Conservation (phyloP, 2,329 filamentous ascomycete genomes). For the Aureobasidium sp. region DNA sequence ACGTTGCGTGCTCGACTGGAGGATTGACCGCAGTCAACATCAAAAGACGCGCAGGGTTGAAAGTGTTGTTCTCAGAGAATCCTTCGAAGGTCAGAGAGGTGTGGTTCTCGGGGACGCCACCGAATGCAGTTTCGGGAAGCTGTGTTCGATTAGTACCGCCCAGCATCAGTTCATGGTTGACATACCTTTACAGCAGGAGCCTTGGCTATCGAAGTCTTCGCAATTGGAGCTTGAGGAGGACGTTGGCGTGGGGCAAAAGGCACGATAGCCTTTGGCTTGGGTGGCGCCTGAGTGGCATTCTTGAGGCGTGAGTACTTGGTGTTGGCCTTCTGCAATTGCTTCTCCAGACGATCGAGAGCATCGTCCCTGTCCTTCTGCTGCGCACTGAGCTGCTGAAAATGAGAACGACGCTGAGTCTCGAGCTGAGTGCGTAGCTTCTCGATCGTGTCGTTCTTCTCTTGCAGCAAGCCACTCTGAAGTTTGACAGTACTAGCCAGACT, state of each 20-base stretch:
- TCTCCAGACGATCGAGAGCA: neutral
- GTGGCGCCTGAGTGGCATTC: neutral
- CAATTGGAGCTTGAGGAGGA: neutral
- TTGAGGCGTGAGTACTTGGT: neutral
- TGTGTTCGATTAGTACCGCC: neutral
- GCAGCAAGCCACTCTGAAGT: neutral
- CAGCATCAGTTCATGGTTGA: neutral
- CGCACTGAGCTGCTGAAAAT: neutral
- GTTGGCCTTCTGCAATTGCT: neutral
- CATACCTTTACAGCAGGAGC: neutral
- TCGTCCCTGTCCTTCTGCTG: neutral
- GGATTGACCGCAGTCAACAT: neutral
- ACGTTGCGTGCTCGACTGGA: neutral
- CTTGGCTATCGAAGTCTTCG: neutral
- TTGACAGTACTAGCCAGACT: conserved; percentile 6
- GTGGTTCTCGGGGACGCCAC: conserved; percentile 2
- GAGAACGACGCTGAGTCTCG: neutral
- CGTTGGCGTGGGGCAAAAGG: neutral
- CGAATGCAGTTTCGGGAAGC: neutral
- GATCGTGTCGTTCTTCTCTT: conserved; percentile 4
- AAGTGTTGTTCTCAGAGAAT: conserved; percentile 1
- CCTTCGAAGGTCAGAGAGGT: conserved; percentile 5
- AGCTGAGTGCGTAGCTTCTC: conserved; percentile 6
- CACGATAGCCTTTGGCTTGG: neutral
- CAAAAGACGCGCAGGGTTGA: conserved; percentile 1